These are phyloP conservation scores for Candida saitoana DNA, from an alignment of 805 yeast species.

Conservation along the genomic window DNA sequence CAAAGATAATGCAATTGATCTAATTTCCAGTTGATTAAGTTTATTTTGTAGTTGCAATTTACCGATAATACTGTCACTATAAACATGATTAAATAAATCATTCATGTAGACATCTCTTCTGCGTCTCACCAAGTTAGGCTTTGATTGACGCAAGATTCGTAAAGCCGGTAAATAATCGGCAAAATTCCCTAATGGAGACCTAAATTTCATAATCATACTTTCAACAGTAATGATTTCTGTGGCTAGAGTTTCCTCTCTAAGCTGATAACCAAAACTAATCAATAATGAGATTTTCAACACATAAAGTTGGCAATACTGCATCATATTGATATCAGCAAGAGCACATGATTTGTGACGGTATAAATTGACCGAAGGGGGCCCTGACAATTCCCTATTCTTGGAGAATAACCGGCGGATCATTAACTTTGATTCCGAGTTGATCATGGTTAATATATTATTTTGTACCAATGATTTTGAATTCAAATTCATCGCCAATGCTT, in stretches of 20 bases:
- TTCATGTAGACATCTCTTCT: slow-evolving; percentile 50
- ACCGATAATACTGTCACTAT: slow-evolving; percentile 31
- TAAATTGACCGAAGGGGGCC: slow-evolving; percentile 18
- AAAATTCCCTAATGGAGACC: slow-evolving; percentile 55
- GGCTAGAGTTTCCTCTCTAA: slow-evolving; percentile 32
- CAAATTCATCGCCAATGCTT: slow-evolving; percentile 44
- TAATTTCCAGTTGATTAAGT: slow-evolving; percentile 37
- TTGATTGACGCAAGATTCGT: slow-evolving; percentile 23
- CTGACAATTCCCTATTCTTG: slow-evolving; percentile 11
- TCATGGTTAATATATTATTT: slow-evolving; percentile 23
- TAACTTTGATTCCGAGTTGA: slow-evolving; percentile 35
- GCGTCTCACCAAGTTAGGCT: slow-evolving; percentile 22
- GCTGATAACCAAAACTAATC: slow-evolving; percentile 46
- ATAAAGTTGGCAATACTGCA: slow-evolving; percentile 44
- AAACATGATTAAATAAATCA: slow-evolving; percentile 26
- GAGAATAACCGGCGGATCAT: slow-evolving; percentile 16
- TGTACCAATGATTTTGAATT: slow-evolving; percentile 28
- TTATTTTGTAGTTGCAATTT: slow-evolving; percentile 9
- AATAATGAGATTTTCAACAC: slow-evolving; percentile 48
- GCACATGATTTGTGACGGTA: slow-evolving; percentile 8
- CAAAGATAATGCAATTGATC: slow-evolving; percentile 66
- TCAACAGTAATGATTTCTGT: slow-evolving; percentile 54
- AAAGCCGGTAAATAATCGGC: slow-evolving; percentile 52
- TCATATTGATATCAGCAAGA: slow-evolving; percentile 34
- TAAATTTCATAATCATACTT: slow-evolving; percentile 48